These are phyloP conservation scores for Chrysanthemum seticuspe DNA, from an alignment of 129 eudicot species.

Conservation along the genomic window DNA sequence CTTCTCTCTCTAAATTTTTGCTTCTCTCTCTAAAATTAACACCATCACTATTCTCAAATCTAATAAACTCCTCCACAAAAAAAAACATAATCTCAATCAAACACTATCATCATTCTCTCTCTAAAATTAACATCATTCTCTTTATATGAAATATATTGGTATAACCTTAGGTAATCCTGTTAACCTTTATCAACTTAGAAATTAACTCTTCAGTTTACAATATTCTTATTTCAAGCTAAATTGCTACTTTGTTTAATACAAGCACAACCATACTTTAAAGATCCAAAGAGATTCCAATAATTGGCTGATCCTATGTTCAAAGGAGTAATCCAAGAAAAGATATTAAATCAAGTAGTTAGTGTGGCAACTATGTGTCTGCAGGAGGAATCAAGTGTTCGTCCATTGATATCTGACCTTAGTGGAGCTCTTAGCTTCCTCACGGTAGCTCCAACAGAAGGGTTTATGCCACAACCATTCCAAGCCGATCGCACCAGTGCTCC, in stretches of 20 bases:
- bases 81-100: too few species aligned
- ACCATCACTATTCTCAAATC: too few species aligned
- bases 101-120: too few species aligned
- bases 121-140: too few species aligned
- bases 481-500: not conserved
- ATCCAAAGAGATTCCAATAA: constrained; percentile 64
- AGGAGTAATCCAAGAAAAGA: constrained; percentile 37
- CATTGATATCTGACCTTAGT: constrained; percentile 63
- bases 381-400: constrained; percentile 76
- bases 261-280: constrained; percentile 72
- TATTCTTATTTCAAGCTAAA: not conserved
- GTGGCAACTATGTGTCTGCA: constrained; percentile 87
- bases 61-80: too few species aligned
- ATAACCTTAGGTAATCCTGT: constrained; percentile 58
- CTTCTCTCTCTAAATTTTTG: too few species aligned
- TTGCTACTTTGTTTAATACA: constrained; percentile 26
- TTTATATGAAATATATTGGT: too few species aligned
- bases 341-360: constrained; percentile 73
- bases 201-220: not conserved
- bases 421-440: constrained; percentile 65
- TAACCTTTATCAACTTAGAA: not conserved
- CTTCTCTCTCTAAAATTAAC: too few species aligned
- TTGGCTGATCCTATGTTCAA: constrained; percentile 73
- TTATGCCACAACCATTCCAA: constrained; percentile 2
- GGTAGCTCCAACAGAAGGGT: constrained; percentile 35